A percentile compares a stretch with the other conserved stretches of the same genome.
These are phyloP conservation scores for Termitomyces sp. DNA, from an alignment of 768 basidiomycete species.

Conservation along the genomic window DNA sequence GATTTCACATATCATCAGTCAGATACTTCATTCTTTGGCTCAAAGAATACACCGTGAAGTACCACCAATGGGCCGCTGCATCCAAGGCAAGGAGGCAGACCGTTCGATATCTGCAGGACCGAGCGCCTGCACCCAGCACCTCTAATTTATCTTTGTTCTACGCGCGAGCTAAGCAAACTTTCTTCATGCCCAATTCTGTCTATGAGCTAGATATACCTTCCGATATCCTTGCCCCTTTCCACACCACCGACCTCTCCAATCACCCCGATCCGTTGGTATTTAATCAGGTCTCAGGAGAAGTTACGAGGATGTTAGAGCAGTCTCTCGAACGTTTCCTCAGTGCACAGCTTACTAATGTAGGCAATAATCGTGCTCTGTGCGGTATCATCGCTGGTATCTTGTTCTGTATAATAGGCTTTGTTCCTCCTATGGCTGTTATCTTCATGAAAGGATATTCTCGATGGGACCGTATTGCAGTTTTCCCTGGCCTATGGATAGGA, in stretches of 20 bases:
- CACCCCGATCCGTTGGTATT: constrained; percentile 69
- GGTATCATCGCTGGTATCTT: constrained; percentile 61
- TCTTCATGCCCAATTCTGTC: constrained; percentile 64
- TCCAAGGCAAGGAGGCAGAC: constrained; percentile 27
- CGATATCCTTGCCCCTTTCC: constrained; percentile 57
- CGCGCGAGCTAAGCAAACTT: constrained; percentile 74
- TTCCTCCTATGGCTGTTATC: constrained; percentile 43
- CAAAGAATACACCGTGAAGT: constrained; percentile 57
- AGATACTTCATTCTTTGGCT: constrained; percentile 83
- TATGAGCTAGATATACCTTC: constrained; percentile 73
- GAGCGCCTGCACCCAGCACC: constrained; percentile 39
- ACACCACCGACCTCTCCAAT: constrained; percentile 32
- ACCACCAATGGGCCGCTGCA: constrained; percentile 38
- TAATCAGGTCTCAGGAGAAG: constrained; percentile 51
- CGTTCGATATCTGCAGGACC: constrained; percentile 23
- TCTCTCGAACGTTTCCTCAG: constrained; percentile 62
- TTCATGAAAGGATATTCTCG: constrained; percentile 42
- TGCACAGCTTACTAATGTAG: constrained; percentile 69
- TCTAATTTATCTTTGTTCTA: constrained; percentile 69
- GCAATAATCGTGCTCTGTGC: constrained; percentile 62
- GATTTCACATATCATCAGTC: constrained; percentile 3
- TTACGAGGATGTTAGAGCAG: constrained; percentile 52
- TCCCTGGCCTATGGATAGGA: constrained; percentile 71
- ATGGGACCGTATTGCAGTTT: constrained; percentile 52
- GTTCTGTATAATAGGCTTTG: constrained; percentile 39